Percentiles rank a stretch among this genome's conserved stretches.
These are phyloP conservation scores for Backusella macrospora DNA, from an alignment of 192 early-diverging fungal species.

Conservation along the genomic window DNA sequence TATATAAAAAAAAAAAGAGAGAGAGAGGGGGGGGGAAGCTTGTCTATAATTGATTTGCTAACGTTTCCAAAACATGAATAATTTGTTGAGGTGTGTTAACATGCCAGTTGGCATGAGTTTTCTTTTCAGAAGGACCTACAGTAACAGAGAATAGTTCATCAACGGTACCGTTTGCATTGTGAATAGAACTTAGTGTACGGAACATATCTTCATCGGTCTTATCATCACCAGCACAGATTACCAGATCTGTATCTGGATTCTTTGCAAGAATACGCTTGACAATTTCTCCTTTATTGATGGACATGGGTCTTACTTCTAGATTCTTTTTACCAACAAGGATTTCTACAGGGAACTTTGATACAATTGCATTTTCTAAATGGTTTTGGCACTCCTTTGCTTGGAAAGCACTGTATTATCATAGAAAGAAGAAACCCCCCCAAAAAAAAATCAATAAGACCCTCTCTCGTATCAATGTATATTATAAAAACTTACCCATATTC, in stretches of 20 bases:
- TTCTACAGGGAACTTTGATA: conserved; percentile 92
- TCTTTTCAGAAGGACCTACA: conserved; percentile 88
- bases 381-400: conserved; percentile 98
- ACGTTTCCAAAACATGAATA: conserved; percentile 16
- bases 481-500: conserved; percentile 69
- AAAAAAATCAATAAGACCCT: neutral
- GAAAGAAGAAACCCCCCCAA: too few relatives aligned
- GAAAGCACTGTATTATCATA: conserved; percentile 55
- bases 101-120: conserved; percentile 89
- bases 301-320: conserved; percentile 89
- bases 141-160: conserved; percentile 68
- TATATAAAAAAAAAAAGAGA: too few relatives aligned
- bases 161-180: neutral
- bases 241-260: conserved; percentile 78
- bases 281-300: conserved; percentile 98
- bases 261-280: conserved; percentile 80
- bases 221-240: conserved; percentile 97
- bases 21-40: neutral
- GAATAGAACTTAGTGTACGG: conserved; percentile 19
- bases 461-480: neutral
- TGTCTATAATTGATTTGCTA: conserved; percentile 13
- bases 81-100: conserved; percentile 49
- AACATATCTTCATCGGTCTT: conserved; percentile 99
- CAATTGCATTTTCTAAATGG: conserved; percentile 87
- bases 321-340: conserved; percentile 98